Percentiles rank a stretch among this genome's conserved stretches.
Evolutionary conservation across 495 filamentous ascomycete species (phyloP).

Genomic region (Talaromyces trachyspermus): DNA sequence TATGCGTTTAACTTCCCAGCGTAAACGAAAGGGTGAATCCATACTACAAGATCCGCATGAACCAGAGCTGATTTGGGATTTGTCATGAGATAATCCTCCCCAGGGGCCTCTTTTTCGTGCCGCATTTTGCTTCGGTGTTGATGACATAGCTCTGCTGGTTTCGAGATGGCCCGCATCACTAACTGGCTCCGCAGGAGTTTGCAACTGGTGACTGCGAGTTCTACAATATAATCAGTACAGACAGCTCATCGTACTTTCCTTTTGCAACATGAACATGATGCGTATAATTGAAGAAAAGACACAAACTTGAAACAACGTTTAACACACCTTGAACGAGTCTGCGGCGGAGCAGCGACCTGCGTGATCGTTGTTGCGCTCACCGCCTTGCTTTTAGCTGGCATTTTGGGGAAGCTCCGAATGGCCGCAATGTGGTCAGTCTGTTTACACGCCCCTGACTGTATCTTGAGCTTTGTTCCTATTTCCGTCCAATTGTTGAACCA

Average conservation of each 20-base stretch:
- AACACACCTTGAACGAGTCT: neutral
- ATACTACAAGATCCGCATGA: slow-evolving; percentile 49
- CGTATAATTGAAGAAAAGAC: neutral
- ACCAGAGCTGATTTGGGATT: slow-evolving; percentile 48
- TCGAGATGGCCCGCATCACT: slow-evolving; percentile 14
- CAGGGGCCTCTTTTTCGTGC: slow-evolving; percentile 31
- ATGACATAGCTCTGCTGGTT: slow-evolving; percentile 14
- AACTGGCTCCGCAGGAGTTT: slow-evolving; percentile 10
- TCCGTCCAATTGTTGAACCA: no score
- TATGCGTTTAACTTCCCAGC: slow-evolving; percentile 6
- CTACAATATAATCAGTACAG: neutral
- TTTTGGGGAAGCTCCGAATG: slow-evolving; percentile 5
- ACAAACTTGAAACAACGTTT: no score
- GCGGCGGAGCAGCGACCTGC: neutral
- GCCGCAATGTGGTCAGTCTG: slow-evolving; percentile 2
- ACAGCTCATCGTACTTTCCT: neutral
- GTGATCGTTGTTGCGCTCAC: neutral
- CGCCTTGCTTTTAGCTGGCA: slow-evolving; percentile 9
- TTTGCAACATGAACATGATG: neutral
- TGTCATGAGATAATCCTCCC: slow-evolving; percentile 47
- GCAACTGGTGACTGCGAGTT: neutral
- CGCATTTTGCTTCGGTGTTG: slow-evolving; percentile 26
- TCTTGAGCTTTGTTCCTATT: no score
- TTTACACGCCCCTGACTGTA: no score
- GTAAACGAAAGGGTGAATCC: slow-evolving; percentile 12